A percentile compares a stretch with the other conserved stretches of the same genome.
phyloP scores from a whole-genome alignment of 352 stramenopile genomes.

The Phytophthora meadii region DNA sequence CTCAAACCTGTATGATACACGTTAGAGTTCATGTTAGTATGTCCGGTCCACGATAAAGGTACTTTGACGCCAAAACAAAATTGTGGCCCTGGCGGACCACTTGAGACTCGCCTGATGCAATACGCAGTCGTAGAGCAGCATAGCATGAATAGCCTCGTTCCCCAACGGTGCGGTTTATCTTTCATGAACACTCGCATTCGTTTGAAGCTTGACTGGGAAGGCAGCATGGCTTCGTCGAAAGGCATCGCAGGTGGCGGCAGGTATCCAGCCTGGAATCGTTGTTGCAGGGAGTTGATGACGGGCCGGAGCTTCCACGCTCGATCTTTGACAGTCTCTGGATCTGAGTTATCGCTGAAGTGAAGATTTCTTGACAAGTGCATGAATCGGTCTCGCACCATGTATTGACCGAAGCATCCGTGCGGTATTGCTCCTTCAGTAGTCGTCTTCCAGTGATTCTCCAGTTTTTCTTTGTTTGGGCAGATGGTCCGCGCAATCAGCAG shows the following conservation, averaged over 20 bases:
- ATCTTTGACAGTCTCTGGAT: not conserved
- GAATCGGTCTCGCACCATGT: not conserved
- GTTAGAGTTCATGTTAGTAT: not conserved
- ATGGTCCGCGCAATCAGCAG: not conserved
- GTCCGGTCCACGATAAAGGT: not conserved
- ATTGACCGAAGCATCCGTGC: not conserved
- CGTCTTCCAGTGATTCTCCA: not conserved
- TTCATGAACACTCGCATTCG: slow-evolving; percentile 1
- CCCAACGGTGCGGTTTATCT: not conserved
- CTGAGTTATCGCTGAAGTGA: not conserved
- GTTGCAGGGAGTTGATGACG: not conserved
- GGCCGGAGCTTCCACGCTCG: not conserved
- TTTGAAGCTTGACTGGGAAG: not conserved
- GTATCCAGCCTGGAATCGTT: not conserved
- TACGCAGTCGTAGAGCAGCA: slow-evolving; percentile 15
- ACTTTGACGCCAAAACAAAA: not conserved
- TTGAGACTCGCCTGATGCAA: slow-evolving; percentile 13
- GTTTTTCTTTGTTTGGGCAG: not conserved
- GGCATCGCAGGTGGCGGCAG: not conserved
- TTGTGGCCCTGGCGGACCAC: not conserved
- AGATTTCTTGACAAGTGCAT: not conserved
- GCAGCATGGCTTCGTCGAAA: not conserved
- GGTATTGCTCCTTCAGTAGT: not conserved
- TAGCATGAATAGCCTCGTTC: slow-evolving; percentile 2
- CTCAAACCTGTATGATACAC: slow-evolving; percentile 5